Evolutionary conservation across 495 filamentous ascomycete species (phyloP).

Genomic region (Xylaria castorea): DNA sequence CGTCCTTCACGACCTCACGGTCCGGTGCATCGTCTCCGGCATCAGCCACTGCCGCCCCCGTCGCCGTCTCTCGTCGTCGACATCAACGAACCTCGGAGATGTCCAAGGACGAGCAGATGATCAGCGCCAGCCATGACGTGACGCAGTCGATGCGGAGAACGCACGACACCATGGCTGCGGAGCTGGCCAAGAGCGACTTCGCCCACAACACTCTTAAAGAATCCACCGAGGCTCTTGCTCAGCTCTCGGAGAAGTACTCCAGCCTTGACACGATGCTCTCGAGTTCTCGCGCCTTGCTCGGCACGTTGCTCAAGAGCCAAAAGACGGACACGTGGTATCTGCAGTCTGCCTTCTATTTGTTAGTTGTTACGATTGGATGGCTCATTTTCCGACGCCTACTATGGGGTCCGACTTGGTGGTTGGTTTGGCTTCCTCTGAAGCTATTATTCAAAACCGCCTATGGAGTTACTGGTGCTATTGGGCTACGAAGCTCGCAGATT

Average conservation of each 20-base stretch:
- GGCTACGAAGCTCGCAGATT: constrained; percentile 45
- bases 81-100: constrained; percentile 31
- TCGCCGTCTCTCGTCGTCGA: constrained; percentile 29
- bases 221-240: constrained; percentile 79
- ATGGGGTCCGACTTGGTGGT: constrained; percentile 90
- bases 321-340: constrained; percentile 98
- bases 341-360: constrained; percentile 81
- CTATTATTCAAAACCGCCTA: constrained; percentile 57
- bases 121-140: constrained; percentile 80
- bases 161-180: constrained; percentile 80
- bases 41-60: constrained; percentile 22
- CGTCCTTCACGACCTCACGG: constrained; percentile 56
- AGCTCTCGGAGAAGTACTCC: constrained; percentile 79
- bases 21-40: constrained; percentile 45
- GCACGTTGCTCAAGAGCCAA: constrained; percentile 79
- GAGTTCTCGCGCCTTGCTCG: constrained; percentile 74
- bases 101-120: constrained; percentile 67
- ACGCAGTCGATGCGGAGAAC: constrained; percentile 84
- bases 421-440: constrained; percentile 80
- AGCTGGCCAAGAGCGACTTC: constrained; percentile 84
- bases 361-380: constrained; percentile 80
- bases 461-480: constrained; percentile 48
- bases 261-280: constrained; percentile 77
- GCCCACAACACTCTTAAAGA: constrained; percentile 84
- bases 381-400: constrained; percentile 81